A percentile compares a stretch with the other conserved stretches of the same genome.
Evolutionary conservation across 2,329 filamentous ascomycete species (phyloP).

Genomic region (Pleurostoma richardsiae): DNA sequence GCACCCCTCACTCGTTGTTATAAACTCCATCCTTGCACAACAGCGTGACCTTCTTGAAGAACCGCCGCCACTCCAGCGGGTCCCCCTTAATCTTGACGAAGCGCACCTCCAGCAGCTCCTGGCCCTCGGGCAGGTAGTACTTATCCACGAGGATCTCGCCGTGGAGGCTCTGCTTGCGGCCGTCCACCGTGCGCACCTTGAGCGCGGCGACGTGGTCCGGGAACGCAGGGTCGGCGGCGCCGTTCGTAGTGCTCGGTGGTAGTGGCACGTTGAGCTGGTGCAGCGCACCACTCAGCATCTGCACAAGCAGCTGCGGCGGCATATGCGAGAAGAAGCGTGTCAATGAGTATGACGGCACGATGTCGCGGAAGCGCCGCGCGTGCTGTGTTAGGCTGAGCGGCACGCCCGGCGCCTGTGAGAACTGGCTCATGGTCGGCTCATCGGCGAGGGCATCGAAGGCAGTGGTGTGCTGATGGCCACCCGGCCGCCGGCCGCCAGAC

Average conservation of each 20-base stretch:
- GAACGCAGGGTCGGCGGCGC: constrained; percentile 23
- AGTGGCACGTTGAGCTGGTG: constrained; percentile 81
- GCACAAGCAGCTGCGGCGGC: constrained; percentile 68
- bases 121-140: constrained; percentile 48
- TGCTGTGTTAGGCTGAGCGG: constrained; percentile 84
- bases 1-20: constrained; percentile 35
- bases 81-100: constrained; percentile 96
- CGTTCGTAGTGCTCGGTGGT: constrained; percentile 34
- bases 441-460: constrained; percentile 64
- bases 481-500: constrained; percentile 25
- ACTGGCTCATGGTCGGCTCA: constrained; percentile 83
- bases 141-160: constrained; percentile 72
- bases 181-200: constrained; percentile 70
- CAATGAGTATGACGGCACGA: constrained; percentile 80
- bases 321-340: constrained; percentile 90
- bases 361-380: constrained; percentile 83
- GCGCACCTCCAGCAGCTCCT: constrained; percentile 73
- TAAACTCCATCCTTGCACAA: constrained; percentile 82
- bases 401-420: constrained; percentile 72
- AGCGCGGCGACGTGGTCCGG: constrained; percentile 58
- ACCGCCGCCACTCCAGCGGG: constrained; percentile 89
- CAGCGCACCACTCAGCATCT: constrained; percentile 74
- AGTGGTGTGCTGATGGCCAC: constrained; percentile 17
- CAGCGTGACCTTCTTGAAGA: constrained; percentile 94
- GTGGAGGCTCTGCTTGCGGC: constrained; percentile 64